Conservation (phyloP, 805 yeast genomes). For the Zygoascus flipseniorum region DNA sequence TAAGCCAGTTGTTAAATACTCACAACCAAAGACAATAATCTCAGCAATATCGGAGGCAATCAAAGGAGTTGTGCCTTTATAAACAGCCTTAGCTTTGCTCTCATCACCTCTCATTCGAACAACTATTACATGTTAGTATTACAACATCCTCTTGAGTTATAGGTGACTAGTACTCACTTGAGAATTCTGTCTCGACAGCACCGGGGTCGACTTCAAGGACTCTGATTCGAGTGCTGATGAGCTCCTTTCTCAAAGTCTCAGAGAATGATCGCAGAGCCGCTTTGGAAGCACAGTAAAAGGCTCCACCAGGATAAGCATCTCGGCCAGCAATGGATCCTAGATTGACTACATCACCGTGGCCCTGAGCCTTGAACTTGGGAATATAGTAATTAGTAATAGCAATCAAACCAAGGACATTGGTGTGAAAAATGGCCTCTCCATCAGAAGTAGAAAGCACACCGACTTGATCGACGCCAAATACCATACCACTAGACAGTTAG, state of each 20-base stretch:
- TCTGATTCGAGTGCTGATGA: conserved; percentile 59
- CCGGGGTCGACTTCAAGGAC: conserved; percentile 74
- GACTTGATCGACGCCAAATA: conserved; percentile 67
- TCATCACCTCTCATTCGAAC: conserved; percentile 58
- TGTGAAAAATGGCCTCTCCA: conserved; percentile 66
- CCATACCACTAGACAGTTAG: conserved; percentile 36
- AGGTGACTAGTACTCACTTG: conserved; percentile 22
- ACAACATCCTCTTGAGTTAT: neutral
- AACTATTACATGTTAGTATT: conserved; percentile 16
- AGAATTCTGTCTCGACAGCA: conserved; percentile 71
- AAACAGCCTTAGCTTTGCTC: conserved; percentile 53
- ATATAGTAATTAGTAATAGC: conserved; percentile 74
- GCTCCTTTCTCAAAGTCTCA: conserved; percentile 59
- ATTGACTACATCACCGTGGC: conserved; percentile 54
- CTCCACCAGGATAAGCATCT: conserved; percentile 63
- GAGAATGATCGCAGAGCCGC: conserved; percentile 54
- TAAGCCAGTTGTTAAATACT: neutral
- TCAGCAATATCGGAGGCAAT: conserved; percentile 71
- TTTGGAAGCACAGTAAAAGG: conserved; percentile 64
- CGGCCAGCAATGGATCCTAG: conserved; percentile 66
- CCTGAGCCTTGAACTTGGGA: conserved; percentile 59
- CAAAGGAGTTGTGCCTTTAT: conserved; percentile 61
- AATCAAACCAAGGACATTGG: conserved; percentile 83
- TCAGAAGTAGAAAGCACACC: conserved; percentile 61
- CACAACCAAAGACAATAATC: conserved; percentile 48